These are phyloP conservation scores for Sporobolomyces roseus DNA, from an alignment of 768 basidiomycete genomes.

Conservation along the genomic window DNA sequence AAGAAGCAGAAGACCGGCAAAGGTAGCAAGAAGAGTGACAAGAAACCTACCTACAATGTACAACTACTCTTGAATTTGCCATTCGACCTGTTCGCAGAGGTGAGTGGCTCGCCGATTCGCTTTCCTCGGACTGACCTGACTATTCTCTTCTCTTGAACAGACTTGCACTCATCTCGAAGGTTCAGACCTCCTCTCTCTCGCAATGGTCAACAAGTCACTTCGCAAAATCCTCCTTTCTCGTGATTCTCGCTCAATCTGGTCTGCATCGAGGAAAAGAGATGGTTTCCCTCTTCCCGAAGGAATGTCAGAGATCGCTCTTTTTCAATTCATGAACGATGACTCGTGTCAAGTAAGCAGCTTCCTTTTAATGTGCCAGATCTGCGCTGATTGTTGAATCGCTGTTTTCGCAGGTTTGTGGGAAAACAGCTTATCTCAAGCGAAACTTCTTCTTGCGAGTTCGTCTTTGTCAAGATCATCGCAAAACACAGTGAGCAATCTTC, in stretches of 20 bases:
- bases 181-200: neutral
- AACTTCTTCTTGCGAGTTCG: neutral
- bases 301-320: neutral
- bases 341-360: neutral
- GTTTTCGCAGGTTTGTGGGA: no score
- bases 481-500: neutral
- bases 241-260: neutral
- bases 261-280: neutral
- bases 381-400: no score
- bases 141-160: neutral
- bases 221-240: neutral
- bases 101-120: neutral
- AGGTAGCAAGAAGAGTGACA: neutral
- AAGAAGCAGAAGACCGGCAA: no score
- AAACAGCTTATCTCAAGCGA: no score
- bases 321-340: neutral
- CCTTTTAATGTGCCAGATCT: neutral
- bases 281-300: neutral
- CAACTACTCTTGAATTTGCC: neutral
- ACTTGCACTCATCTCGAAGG: neutral
- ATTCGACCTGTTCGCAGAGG: neutral
- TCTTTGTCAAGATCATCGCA: neutral
- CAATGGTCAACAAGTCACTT: constrained; percentile 2
- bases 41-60: neutral
- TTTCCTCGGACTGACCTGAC: neutral